Conservation (phyloP, 1,284 basidiomycete species). For the Malassezia caprae region DNA sequence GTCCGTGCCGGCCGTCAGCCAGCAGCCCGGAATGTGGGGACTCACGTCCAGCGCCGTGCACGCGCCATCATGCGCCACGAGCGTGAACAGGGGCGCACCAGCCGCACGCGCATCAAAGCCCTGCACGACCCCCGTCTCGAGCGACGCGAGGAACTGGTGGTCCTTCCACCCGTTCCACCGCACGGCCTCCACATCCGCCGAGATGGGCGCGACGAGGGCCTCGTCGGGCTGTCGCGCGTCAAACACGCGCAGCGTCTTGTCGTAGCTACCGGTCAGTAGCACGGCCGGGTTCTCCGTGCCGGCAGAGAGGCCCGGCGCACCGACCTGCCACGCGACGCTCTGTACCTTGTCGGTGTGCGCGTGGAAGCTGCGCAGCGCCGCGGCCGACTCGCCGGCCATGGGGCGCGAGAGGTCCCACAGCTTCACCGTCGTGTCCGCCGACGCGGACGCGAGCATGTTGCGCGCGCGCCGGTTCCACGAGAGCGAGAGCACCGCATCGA, state of each 20-base stretch:
- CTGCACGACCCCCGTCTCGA: constrained; percentile 50
- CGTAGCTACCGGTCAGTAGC: constrained; percentile 82
- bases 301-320: constrained; percentile 17
- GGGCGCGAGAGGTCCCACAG: constrained; percentile 80
- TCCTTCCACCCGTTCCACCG: constrained; percentile 92
- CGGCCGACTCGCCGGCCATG: constrained; percentile 52
- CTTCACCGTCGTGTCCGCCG: constrained; percentile 90
- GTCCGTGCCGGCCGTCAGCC: constrained; percentile 87
- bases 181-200: constrained; percentile 83
- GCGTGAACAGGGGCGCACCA: constrained; percentile 60
- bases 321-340: constrained; percentile 80
- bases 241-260: constrained; percentile 82
- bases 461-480: constrained; percentile 84
- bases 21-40: constrained; percentile 76
- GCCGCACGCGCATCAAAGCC: constrained; percentile 77
- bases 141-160: constrained; percentile 71
- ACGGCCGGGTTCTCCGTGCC: constrained; percentile 60
- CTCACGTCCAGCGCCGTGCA: constrained; percentile 84
- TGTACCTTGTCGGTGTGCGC: constrained; percentile 91
- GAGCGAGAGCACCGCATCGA: constrained; percentile 81
- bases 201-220: constrained; percentile 67
- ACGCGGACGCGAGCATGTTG: constrained; percentile 80
- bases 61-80: constrained; percentile 89
- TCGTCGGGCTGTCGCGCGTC: constrained; percentile 72
- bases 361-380: constrained; percentile 70